Evolutionary conservation across 2,329 filamentous ascomycete genomes (phyloP).

Genomic region (Nothophaeocryptopus gaeumannii): DNA sequence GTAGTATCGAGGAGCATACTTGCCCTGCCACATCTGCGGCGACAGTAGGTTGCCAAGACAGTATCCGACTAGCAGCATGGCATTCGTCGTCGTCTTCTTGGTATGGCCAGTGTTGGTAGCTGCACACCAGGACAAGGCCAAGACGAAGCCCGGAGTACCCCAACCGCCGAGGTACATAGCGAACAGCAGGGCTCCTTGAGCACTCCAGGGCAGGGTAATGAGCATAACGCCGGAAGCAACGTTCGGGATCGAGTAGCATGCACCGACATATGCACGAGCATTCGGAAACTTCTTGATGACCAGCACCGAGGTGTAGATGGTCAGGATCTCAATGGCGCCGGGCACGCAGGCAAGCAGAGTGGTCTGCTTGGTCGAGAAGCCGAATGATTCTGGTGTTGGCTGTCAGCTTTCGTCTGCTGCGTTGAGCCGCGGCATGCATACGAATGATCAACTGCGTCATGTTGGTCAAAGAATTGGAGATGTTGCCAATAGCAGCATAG

Average conservation of each 20-base stretch:
- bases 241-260: constrained; percentile 11
- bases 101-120: constrained; percentile 54
- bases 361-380: constrained; percentile 15
- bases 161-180: constrained; percentile 16
- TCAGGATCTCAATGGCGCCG: constrained; percentile 12
- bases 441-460: constrained; percentile 15
- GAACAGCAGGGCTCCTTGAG: constrained; percentile 11
- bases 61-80: constrained; percentile 42
- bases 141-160: constrained; percentile 12
- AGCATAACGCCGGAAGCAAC: constrained; percentile 12
- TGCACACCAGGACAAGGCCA: constrained; percentile 28
- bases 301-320: constrained; percentile 11
- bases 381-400: constrained; percentile 4
- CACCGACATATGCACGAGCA: constrained; percentile 14
- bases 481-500: constrained; percentile 13
- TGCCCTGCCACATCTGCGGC: constrained; percentile 15
- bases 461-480: constrained; percentile 15
- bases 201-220: constrained; percentile 9
- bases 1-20: constrained; percentile 16
- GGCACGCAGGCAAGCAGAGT: constrained; percentile 11
- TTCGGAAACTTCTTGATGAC: constrained; percentile 14
- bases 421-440: no score
- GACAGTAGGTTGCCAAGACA: constrained; percentile 18
- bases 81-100: constrained; percentile 61
- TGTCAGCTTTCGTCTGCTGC: background rate